Evolutionary conservation across 2,329 filamentous ascomycete genomes (phyloP).

Genomic region (Chaetomium olivaceum): DNA sequence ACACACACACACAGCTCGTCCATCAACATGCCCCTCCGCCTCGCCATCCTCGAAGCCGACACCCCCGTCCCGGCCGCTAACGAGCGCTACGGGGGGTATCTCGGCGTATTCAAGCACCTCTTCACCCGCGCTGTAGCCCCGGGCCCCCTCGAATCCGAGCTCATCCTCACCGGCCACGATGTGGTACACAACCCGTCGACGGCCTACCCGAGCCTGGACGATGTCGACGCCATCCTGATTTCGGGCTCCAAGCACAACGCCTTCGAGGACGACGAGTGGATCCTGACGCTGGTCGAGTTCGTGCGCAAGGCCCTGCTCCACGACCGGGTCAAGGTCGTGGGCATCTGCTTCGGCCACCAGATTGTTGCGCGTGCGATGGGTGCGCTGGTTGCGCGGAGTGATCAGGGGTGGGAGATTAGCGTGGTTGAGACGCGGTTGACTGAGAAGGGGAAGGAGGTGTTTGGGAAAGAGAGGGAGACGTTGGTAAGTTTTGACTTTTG

Average conservation of each 20-base stretch:
- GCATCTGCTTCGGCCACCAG: conserved; percentile 86
- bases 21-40: conserved; percentile 56
- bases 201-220: conserved; percentile 68
- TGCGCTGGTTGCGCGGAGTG: conserved; percentile 64
- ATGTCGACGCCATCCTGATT: conserved; percentile 80
- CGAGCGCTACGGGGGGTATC: conserved; percentile 69
- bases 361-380: conserved; percentile 75
- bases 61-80: conserved; percentile 66
- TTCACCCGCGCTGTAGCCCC: conserved; percentile 56
- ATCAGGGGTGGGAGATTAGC: conserved; percentile 77
- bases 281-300: conserved; percentile 70
- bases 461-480: conserved; percentile 62
- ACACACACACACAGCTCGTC: too few relatives aligned
- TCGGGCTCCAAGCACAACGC: conserved; percentile 75
- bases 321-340: conserved; percentile 69
- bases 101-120: conserved; percentile 65
- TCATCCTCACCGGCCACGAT: conserved; percentile 67
- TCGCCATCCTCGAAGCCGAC: conserved; percentile 89
- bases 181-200: conserved; percentile 62
- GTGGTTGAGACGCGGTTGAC: conserved; percentile 70
- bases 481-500: conserved; percentile 47
- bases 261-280: conserved; percentile 75
- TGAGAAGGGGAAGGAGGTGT: conserved; percentile 68
- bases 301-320: conserved; percentile 54
- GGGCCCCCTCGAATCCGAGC: conserved; percentile 44